Conservation (phyloP, 345 rosid genomes). For the Litchi chinensis region DNA sequence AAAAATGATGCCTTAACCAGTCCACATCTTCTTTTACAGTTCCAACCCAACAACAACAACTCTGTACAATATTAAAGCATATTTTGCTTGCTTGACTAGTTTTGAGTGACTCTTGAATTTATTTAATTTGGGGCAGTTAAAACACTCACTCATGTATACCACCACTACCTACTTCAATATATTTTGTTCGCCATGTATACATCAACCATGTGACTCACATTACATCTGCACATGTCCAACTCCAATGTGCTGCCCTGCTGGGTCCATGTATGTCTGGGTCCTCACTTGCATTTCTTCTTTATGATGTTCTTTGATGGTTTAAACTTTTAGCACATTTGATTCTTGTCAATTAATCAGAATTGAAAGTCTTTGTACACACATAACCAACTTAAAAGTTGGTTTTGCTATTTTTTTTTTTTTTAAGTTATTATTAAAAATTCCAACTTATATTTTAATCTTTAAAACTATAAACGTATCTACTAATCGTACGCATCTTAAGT, state of each 20-base stretch:
- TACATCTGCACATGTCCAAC: background rate
- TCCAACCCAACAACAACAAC: background rate
- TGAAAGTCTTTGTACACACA: background rate
- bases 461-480: too few species aligned
- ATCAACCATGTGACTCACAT: background rate
- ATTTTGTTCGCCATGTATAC: background rate
- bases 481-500: too few species aligned
- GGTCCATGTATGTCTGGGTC: background rate
- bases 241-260: background rate
- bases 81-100: background rate
- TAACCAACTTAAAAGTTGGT: too few species aligned
- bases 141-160: background rate
- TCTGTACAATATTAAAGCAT: conserved; percentile 12
- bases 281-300: conserved; percentile 1
- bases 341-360: background rate
- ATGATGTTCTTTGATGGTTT: background rate
- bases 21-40: conserved; percentile 12
- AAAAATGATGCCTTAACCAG: conserved; percentile 23
- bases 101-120: background rate
- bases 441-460: too few species aligned
- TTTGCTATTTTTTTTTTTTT: too few species aligned
- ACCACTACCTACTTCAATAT: background rate
- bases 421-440: too few species aligned
- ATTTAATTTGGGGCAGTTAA: background rate
- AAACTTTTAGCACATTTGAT: background rate